Base-by-base conservation (phyloP, 2,329 filamentous ascomycete species). In the Colletotrichum spaethianum region DNA sequence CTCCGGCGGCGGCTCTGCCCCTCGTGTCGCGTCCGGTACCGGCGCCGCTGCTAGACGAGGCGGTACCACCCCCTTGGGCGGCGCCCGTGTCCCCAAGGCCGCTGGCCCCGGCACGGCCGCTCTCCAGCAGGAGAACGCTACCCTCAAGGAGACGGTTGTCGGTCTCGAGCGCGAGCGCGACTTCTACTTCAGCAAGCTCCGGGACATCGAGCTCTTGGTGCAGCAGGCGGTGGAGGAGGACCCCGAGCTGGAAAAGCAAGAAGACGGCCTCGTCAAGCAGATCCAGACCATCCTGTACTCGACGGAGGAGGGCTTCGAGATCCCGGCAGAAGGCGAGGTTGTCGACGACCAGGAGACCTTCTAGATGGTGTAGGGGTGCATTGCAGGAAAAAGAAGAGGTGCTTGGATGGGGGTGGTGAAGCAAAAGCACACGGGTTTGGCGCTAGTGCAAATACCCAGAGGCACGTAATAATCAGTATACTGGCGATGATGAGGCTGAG, bases 181-280 rank as follows among this genome's bases (percentile, higher is more conserved):
- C 82, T 99, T 99, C 82, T 99, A 99, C 88, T 99, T 99, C 84
- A 97, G 94, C 89, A 99, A 99, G 88, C 89, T 99, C 75, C 90
- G 96, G 72, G 96, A 99, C 81, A 99, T 99, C 77, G 96, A 99
- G 85, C 86, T 99, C 75, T 86, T 99, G 78, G 90, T 99, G 67
- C 96, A 99, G 86, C 93, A 94, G 79, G 95, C 95, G 14, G 93
- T 97, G 79, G 96, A 99, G 77, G 93, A 94, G 74, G 94, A 98
- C 76, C 95, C 95, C 0, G 93, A 97, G 84, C 85, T 98, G 63
- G 96, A 98, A 85, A 96, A 97, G 89, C 93, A 97, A 73, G 96
- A 98, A 78, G 93, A 95, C 74, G 93, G 94, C 20, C 87, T 99
- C 74, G 90, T 98, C 82, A 98, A 98, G 90, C 92, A 96, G 82